These are phyloP conservation scores for Ceratocystis papillata DNA, from an alignment of 2,329 filamentous ascomycete species.

Conservation along the genomic window DNA sequence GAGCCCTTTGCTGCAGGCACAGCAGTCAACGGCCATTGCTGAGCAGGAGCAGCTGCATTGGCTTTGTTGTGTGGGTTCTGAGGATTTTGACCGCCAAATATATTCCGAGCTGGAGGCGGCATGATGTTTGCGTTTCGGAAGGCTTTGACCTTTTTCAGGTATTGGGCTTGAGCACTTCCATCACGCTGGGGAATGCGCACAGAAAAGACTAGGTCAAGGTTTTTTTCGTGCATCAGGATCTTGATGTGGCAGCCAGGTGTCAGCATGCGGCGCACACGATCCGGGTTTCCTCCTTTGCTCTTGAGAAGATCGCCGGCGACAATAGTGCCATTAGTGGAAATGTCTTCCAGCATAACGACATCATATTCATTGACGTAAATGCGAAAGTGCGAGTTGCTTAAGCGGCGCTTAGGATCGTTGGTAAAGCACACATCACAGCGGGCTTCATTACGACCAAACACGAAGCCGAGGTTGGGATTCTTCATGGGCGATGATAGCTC, in stretches of 20 bases:
- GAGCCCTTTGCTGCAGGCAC: constrained; percentile 37
- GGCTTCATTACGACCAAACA: constrained; percentile 66
- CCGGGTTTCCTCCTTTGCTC: constrained; percentile 31
- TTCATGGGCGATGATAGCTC: constrained; percentile 65
- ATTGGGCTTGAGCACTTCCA: constrained; percentile 52
- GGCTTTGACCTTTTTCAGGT: constrained; percentile 54
- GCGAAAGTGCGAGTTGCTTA: constrained; percentile 94
- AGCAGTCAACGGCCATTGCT: not conserved
- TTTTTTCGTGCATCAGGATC: constrained; percentile 46
- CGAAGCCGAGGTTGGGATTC: constrained; percentile 61
- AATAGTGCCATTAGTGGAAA: constrained; percentile 89
- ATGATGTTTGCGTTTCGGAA: constrained; percentile 39
- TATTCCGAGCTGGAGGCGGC: constrained; percentile 17
- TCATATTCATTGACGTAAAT: constrained; percentile 83
- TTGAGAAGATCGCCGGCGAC: constrained; percentile 63
- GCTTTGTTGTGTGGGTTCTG: not conserved
- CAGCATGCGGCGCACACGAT: constrained; percentile 49
- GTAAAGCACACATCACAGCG: constrained; percentile 63
- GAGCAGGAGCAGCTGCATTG: not conserved
- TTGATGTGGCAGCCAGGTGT: constrained; percentile 62
- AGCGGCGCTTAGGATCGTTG: constrained; percentile 56
- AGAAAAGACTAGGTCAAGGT: constrained; percentile 62
- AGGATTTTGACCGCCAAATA: constrained; percentile 3
- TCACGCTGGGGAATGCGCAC: constrained; percentile 73
- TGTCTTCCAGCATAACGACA: constrained; percentile 82